Base-by-base conservation (phyloP, 2,329 filamentous ascomycete species). In the Anthostomella pinea region DNA sequence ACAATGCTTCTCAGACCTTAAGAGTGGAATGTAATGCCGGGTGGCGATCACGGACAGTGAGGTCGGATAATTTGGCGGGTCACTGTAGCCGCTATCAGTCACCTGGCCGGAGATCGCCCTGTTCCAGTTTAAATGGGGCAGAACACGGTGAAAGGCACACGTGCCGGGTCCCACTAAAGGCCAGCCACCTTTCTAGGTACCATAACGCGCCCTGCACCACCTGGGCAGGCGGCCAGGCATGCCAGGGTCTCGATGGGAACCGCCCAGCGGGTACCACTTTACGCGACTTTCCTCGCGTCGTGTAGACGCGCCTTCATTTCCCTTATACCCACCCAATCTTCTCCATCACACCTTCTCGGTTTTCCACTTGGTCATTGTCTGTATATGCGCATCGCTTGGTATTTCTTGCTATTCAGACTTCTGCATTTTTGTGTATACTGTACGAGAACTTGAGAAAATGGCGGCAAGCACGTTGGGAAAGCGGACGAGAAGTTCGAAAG, bases 381-480 rank as follows among this genome's bases (percentile, higher is more conserved):
- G 22, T 38, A 15, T 34, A 26, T 35, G 31, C 28, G 9, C 37
- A 33, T 30, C 35, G 22, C 19, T 34, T 26, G 22, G 24, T 25
- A 7, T 32, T 19, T 32, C 18, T 18, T 33, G 17, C 30, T 34
- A n/a, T 21, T 22, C 18, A 32, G 21, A 10, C n/a, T 21, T 19
- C n/a, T 23, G n/a, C 8, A 23, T 26, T 21, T 25, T 15, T 20
- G 17, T 23, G 22, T 16, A 8, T 18, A 36, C 20, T n/a, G n/a
- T n/a, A n/a, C n/a, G n/a, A n/a, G n/a, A n/a, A n/a, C n/a, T n/a
- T n/a, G 27, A 42, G 44, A 46, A 45, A 6, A 58, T 59, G 56
- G 46, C 46, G 21, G 43, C 49, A 50, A 60, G 61, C 52, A 56
- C 67, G 34, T 54, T 73, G 27, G 70, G 70, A 52, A 74, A 74